A percentile compares a stretch with the other conserved stretches of the same genome.
phyloP scores from a whole-genome alignment of 441 rosid species.

The Theobroma grandiflorum region DNA sequence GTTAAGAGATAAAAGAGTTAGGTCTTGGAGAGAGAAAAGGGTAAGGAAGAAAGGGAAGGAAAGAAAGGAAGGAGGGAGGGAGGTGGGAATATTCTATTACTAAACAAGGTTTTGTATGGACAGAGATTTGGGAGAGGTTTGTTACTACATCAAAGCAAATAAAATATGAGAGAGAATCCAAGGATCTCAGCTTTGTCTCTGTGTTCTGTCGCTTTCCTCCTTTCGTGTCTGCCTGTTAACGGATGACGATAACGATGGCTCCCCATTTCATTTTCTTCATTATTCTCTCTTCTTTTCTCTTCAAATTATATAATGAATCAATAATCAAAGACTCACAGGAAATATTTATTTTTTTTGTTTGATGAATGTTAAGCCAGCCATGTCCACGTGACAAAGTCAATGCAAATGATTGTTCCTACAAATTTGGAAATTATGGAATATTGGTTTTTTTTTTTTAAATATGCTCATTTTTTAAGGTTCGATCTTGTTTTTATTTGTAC shows the following conservation, averaged over 20 bases:
- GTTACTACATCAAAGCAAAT: constrained; percentile 2
- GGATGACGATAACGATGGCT: neutral
- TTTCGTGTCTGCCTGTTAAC: neutral
- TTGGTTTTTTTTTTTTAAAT: no score
- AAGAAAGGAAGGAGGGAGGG: constrained; percentile 11
- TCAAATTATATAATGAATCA: no score
- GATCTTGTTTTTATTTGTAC: no score
- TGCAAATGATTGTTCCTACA: no score
- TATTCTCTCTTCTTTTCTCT: neutral
- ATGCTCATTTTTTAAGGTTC: no score
- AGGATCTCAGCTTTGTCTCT: constrained; percentile 40
- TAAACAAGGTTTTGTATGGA: constrained; percentile 29
- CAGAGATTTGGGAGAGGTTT: constrained; percentile 32
- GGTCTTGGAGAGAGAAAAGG: constrained; percentile 16
- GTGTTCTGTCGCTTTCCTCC: neutral
- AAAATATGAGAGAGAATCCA: constrained; percentile 20
- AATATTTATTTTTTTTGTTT: no score
- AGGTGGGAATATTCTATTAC: constrained; percentile 25
- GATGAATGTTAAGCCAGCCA: no score
- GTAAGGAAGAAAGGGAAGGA: neutral
- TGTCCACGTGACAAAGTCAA: no score
- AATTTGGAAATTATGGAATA: no score
- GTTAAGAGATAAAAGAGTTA: constrained; percentile 33
- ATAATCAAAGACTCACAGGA: no score
- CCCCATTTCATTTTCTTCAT: neutral